phyloP scores from a whole-genome alignment of 2,329 filamentous ascomycete species.

The Sclerotinia sclerotiorum region DNA sequence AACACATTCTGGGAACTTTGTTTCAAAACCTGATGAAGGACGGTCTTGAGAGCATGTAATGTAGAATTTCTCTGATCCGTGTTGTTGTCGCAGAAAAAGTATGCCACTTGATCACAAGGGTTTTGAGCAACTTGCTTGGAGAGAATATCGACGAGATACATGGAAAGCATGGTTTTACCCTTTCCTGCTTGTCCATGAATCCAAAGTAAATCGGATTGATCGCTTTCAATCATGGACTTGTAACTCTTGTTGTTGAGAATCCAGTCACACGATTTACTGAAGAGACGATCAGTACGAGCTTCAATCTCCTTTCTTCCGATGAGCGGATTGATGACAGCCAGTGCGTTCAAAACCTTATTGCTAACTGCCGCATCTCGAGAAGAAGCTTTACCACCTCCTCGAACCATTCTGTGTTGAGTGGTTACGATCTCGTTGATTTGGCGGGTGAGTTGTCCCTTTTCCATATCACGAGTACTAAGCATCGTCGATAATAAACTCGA shows the following conservation, averaged over 20 bases:
- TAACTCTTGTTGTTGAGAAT: constrained; percentile 20
- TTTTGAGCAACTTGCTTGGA: constrained; percentile 22
- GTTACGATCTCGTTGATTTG: constrained; percentile 23
- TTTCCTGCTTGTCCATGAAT: constrained; percentile 23
- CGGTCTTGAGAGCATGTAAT: constrained; percentile 23
- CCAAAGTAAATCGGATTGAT: constrained; percentile 23
- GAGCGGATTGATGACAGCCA: constrained; percentile 19
- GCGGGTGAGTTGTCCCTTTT: constrained; percentile 20
- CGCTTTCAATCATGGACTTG: constrained; percentile 19
- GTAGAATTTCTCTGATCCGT: constrained; percentile 18
- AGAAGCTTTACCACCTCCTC: not conserved
- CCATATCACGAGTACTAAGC: constrained; percentile 7
- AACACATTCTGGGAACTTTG: constrained; percentile 19
- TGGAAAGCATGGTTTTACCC: constrained; percentile 25
- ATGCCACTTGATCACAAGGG: constrained; percentile 18
- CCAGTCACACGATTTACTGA: constrained; percentile 21
- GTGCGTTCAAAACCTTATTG: constrained; percentile 18
- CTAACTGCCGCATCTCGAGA: constrained; percentile 12
- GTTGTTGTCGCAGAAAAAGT: constrained; percentile 24
- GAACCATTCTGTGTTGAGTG: constrained; percentile 22
- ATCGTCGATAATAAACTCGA: constrained; percentile 16
- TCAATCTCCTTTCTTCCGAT: constrained; percentile 19
- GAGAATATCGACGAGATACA: constrained; percentile 19
- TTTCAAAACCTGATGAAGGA: constrained; percentile 19
- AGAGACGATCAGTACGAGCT: constrained; percentile 22